Evolutionary conservation across 2,329 filamentous ascomycete species (phyloP), one percentile per base, ranked within the genome.

Genomic region (Trichophyton verrucosum): DNA sequence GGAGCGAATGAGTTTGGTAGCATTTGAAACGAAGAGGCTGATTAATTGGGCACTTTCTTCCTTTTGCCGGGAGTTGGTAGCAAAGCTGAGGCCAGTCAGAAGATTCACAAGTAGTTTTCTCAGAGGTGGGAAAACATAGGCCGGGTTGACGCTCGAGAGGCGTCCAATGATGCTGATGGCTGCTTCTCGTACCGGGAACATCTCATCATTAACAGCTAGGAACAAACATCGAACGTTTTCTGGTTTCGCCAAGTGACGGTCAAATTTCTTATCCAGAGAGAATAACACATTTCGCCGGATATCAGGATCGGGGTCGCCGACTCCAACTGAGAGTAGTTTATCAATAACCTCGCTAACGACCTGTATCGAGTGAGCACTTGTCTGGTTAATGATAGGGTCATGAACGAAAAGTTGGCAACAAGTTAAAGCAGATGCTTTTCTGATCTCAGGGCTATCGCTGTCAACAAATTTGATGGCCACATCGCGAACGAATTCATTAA

Each of bases 401-500:
- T 90, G 86, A 53, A 97, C 89, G 70, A 97, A 97, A 53, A 99
- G 83, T 73, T 99, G 95, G 70, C 95, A 99, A 75, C 94, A 97
- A 3, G 95, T 99, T 63, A 99, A 80, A 15, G 94, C 91, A 1
- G 94, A 92, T 15, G 94, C 94, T 74, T 96, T 92, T 62, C 94
- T 85, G 58, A 96, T 96, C 65, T 95, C 89, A 0, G 90, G 82
- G 68, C 96, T 95, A 67, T 97, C 92, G 65, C 95, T 94, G 67
- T 99, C 92, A 47, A 99, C 92, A 68, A 96, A 99, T 72, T 92
- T 94, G 70, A 99, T 95, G 3, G 95, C 94, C 57, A 99, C 94
- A 71, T 99, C 94, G 24, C 94, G 88, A 30, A 99, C 94, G 67
- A 99, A 99, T 72, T 99, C 95, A 68, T 99, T 99, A 15, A 99